These are phyloP conservation scores for Quercus ilex DNA, from an alignment of 306 rosid genomes.

Conservation along the genomic window DNA sequence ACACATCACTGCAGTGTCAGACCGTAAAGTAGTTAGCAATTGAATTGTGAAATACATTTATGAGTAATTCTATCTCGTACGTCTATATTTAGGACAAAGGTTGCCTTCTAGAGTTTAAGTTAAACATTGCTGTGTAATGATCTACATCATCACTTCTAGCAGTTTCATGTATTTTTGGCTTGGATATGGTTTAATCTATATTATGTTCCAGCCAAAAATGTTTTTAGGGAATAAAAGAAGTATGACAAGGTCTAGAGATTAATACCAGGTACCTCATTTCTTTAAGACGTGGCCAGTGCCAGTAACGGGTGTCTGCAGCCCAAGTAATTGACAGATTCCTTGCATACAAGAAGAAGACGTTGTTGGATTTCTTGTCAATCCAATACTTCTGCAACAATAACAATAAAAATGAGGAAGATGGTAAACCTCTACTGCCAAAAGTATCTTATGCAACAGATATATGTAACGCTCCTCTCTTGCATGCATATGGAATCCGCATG, in stretches of 20 bases:
- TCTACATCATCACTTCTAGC: no score
- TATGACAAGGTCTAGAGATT: not conserved
- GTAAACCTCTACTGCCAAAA: no score
- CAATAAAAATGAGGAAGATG: not conserved
- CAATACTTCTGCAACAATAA: constrained; percentile 29
- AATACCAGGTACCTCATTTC: constrained; percentile 27
- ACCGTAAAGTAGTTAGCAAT: not conserved
- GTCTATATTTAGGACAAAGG: no score
- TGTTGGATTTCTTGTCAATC: constrained; percentile 39
- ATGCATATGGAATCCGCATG: no score
- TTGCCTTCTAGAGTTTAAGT: no score
- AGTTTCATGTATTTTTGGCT: no score
- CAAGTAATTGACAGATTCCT: constrained; percentile 38
- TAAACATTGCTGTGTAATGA: no score
- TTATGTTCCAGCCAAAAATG: no score
- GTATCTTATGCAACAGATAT: no score
- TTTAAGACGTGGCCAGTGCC: constrained; percentile 31
- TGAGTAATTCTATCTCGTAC: not conserved
- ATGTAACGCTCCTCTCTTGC: no score
- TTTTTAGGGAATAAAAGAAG: no score
- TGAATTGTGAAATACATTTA: not conserved
- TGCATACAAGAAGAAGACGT: constrained; percentile 45
- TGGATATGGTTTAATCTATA: no score
- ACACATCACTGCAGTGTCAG: constrained; percentile 37
- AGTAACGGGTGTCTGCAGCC: constrained; percentile 26